phyloP scores from a whole-genome alignment of 2,329 filamentous ascomycete species.

The Fusarium guadeloupense region DNA sequence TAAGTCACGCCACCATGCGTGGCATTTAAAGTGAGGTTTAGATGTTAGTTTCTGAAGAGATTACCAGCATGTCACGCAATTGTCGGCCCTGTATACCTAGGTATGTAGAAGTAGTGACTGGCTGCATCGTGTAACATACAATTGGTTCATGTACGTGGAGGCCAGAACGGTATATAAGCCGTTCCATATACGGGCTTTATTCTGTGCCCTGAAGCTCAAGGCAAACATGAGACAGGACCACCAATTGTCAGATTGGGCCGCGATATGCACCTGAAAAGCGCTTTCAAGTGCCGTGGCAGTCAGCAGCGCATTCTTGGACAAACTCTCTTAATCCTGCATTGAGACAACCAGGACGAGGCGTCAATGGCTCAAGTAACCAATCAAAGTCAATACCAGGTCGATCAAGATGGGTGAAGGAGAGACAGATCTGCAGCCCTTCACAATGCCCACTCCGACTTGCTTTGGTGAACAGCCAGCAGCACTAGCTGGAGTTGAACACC shows the following conservation, averaged over 20 bases:
- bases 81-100: conserved; percentile 18
- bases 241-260: too few species aligned
- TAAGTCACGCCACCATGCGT: neutral
- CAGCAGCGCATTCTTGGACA: neutral
- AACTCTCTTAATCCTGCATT: neutral
- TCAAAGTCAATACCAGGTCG: conserved; percentile 12
- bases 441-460: conserved; percentile 17
- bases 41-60: conserved; percentile 3
- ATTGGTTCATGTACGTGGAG: neutral
- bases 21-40: neutral
- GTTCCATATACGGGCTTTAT: too few species aligned
- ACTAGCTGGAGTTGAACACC: conserved; percentile 4
- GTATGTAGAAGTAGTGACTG: too few species aligned
- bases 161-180: too few species aligned
- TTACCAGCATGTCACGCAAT: conserved; percentile 8
- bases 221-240: too few species aligned
- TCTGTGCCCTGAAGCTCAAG: too few species aligned
- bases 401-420: conserved; percentile 18
- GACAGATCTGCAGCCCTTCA: conserved; percentile 38
- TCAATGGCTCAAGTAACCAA: conserved; percentile 6
- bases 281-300: neutral
- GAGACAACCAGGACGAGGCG: neutral
- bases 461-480: conserved; percentile 16
- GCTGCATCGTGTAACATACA: neutral
- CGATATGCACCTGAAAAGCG: too few species aligned